Conservation (phyloP, 2,329 filamentous ascomycete genomes). For the Alternaria sp. region DNA sequence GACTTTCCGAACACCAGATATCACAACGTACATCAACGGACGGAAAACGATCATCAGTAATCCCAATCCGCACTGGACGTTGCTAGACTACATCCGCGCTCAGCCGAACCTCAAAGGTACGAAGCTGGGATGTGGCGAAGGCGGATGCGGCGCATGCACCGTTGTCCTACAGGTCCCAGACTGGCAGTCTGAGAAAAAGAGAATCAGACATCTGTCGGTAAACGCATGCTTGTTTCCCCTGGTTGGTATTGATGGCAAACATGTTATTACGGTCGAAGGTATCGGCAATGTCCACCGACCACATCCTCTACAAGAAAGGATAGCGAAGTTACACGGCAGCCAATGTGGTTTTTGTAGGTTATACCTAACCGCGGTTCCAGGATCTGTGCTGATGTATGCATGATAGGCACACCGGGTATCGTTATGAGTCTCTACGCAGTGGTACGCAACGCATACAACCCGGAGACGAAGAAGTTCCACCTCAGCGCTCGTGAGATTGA, state of each 20-base stretch:
- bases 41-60: slow-evolving; percentile 83
- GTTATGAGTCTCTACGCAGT: slow-evolving; percentile 93
- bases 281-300: slow-evolving; percentile 86
- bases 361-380: fast-evolving
- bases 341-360: slow-evolving; percentile 83
- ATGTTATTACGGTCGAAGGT: slow-evolving; percentile 95
- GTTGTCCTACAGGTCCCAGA: slow-evolving; percentile 63
- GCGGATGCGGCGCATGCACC: slow-evolving; percentile 93
- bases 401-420: slow-evolving; percentile 77
- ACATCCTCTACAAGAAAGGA: slow-evolving; percentile 87
- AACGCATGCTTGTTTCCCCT: slow-evolving; percentile 94
- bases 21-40: slow-evolving; percentile 92
- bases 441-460: slow-evolving; percentile 70
- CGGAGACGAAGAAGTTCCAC: slow-evolving; percentile 44
- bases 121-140: slow-evolving; percentile 94
- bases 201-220: slow-evolving; percentile 92
- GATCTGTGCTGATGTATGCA: not conserved
- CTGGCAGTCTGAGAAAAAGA: slow-evolving; percentile 78
- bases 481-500: slow-evolving; percentile 49
- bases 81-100: slow-evolving; percentile 87
- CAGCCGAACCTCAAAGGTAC: slow-evolving; percentile 89
- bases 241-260: slow-evolving; percentile 91
- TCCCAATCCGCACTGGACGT: slow-evolving; percentile 86
- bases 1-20: slow-evolving; percentile 75
- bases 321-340: slow-evolving; percentile 88